These are phyloP conservation scores for Metroxylon sagu DNA, from an alignment of 176 grass and related monocot genomes.

Conservation along the genomic window DNA sequence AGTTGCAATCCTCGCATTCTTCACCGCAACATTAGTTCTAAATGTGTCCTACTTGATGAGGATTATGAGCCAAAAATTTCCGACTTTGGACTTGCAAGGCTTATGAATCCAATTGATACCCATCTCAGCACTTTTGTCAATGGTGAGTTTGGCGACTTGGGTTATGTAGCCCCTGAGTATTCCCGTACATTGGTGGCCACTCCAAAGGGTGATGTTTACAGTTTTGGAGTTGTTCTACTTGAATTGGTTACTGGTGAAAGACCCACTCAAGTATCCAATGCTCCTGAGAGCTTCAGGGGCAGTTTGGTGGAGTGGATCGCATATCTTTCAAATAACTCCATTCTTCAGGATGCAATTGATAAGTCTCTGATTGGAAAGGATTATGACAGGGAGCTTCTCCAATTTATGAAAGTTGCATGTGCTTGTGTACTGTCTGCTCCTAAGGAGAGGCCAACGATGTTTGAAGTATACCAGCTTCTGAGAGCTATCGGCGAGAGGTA, in stretches of 20 bases:
- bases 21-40: conserved; percentile 89
- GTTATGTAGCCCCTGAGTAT: conserved; percentile 90
- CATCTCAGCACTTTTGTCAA: conserved; percentile 89
- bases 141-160: conserved; percentile 87
- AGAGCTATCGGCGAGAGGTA: conserved; percentile 76
- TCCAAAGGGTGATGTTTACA: conserved; percentile 80
- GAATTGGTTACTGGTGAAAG: conserved; percentile 68
- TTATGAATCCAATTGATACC: conserved; percentile 94
- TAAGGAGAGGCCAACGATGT: conserved; percentile 82
- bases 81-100: conserved; percentile 90
- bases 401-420: conserved; percentile 77
- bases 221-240: conserved; percentile 88
- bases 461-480: conserved; percentile 87
- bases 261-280: conserved; percentile 58
- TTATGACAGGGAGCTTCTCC: conserved; percentile 66
- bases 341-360: conserved; percentile 76
- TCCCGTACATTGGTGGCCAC: conserved; percentile 75
- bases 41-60: conserved; percentile 86
- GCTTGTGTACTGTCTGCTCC: conserved; percentile 62
- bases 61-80: conserved; percentile 80
- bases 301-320: conserved; percentile 96
- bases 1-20: conserved; percentile 89
- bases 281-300: conserved; percentile 78
- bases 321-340: conserved; percentile 78
- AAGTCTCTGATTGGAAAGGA: conserved; percentile 86